Conservation (phyloP, 352 stramenopile species). For the Globisporangium okanoganense region DNA sequence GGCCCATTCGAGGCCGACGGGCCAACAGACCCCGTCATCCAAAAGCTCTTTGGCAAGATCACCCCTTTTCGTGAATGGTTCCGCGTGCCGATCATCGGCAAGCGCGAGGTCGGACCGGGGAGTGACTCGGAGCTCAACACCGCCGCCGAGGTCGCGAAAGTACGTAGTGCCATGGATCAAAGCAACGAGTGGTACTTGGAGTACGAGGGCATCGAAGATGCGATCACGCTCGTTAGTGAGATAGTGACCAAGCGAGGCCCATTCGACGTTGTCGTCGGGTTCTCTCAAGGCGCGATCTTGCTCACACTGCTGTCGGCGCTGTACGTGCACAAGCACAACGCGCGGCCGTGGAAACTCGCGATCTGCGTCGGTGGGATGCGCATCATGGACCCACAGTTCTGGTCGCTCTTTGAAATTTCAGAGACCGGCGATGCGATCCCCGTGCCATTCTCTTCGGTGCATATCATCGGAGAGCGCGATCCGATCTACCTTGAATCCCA, state of each 20-base stretch:
- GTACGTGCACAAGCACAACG: conserved; percentile 24
- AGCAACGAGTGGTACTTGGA: conserved; percentile 13
- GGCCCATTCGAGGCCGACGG: conserved; percentile 47
- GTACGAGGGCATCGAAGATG: conserved; percentile 26
- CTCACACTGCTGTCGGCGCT: conserved; percentile 34
- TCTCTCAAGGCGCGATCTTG: conserved; percentile 52
- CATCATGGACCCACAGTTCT: conserved; percentile 22
- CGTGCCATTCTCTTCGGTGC: conserved; percentile 37
- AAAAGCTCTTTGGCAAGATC: conserved; percentile 45
- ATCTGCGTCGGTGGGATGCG: conserved; percentile 40
- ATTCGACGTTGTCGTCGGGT: conserved; percentile 49
- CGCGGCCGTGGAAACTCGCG: conserved; percentile 31
- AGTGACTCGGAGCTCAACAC: conserved; percentile 6
- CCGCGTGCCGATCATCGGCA: conserved; percentile 12
- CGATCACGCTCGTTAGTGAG: conserved; percentile 33
- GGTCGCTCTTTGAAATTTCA: conserved; percentile 26
- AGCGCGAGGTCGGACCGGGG: background rate
- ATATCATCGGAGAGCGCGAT: conserved; percentile 51
- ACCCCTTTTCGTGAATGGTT: conserved; percentile 75
- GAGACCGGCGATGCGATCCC: conserved; percentile 9
- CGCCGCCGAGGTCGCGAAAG: conserved; percentile 15
- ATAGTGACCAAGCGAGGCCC: conserved; percentile 29
- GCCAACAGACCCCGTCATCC: conserved; percentile 48
- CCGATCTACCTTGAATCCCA: conserved; percentile 36
- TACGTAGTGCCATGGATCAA: background rate